Evolutionary conservation across 2,329 filamentous ascomycete genomes (phyloP).

Genomic region (Talaromyces islandicus): DNA sequence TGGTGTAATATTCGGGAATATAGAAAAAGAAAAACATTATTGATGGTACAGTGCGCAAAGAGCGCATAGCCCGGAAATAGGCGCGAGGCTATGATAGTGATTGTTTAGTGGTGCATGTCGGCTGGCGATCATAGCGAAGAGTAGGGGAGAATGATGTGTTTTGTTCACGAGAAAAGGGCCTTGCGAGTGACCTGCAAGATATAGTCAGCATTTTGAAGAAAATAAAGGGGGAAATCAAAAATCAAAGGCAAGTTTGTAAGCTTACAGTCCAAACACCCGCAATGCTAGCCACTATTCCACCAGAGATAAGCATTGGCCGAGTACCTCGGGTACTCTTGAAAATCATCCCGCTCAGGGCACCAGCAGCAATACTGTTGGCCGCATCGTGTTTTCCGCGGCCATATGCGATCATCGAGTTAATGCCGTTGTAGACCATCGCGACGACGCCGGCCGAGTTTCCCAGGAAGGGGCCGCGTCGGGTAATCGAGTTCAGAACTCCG

Average conservation of each 20-base stretch:
- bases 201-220: slow-evolving; percentile 1
- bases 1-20: slow-evolving; percentile 20
- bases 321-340: slow-evolving; percentile 94
- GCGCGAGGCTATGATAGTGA: neutral
- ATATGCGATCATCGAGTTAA: slow-evolving; percentile 79
- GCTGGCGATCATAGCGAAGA: slow-evolving; percentile 3
- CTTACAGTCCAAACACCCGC: slow-evolving; percentile 89
- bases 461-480: slow-evolving; percentile 84
- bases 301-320: slow-evolving; percentile 90
- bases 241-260: slow-evolving; percentile 5
- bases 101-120: slow-evolving; percentile 12
- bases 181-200: slow-evolving; percentile 44
- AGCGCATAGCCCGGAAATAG: neutral
- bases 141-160: slow-evolving; percentile 8
- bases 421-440: slow-evolving; percentile 90
- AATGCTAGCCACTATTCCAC: slow-evolving; percentile 77
- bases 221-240: slow-evolving; percentile 3
- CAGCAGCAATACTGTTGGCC: slow-evolving; percentile 79
- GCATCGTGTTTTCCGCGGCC: slow-evolving; percentile 81
- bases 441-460: slow-evolving; percentile 95
- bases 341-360: slow-evolving; percentile 80
- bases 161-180: slow-evolving; percentile 40
- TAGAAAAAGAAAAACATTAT: slow-evolving; percentile 6
- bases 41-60: slow-evolving; percentile 18
- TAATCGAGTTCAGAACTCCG: slow-evolving; percentile 90